Percentiles rank a stretch among this genome's conserved stretches.
These are phyloP conservation scores for Geopyxis carbonaria DNA, from an alignment of 495 filamentous ascomycete species.

Conservation along the genomic window DNA sequence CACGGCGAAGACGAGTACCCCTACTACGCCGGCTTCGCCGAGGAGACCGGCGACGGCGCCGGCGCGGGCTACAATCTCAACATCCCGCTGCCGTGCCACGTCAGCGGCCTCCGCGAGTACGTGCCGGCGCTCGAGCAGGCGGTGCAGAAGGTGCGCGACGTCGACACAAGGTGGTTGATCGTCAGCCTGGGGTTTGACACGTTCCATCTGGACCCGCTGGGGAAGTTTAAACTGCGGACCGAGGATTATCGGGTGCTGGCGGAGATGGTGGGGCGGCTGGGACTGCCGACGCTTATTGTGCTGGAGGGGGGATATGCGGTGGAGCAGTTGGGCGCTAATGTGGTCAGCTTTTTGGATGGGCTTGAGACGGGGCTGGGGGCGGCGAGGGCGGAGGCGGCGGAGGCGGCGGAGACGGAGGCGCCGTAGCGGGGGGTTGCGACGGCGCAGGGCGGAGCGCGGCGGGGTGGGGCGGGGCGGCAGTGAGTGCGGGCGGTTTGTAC, in stretches of 20 bases:
- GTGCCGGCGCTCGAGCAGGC: conserved; percentile 3
- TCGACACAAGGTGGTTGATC: conserved; percentile 6
- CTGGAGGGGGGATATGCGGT: conserved; percentile 15
- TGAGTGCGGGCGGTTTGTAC: neutral
- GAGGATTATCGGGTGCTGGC: conserved; percentile 9
- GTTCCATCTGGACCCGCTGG: conserved; percentile 9
- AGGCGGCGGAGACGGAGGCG: neutral
- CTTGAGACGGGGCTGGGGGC: neutral
- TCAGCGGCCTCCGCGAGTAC: neutral
- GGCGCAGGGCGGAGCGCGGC: neutral
- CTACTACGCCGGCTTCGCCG: conserved; percentile 12
- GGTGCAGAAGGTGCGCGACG: conserved; percentile 1
- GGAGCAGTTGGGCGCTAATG: conserved; percentile 7
- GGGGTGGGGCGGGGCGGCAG: neutral
- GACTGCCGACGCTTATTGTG: conserved; percentile 7
- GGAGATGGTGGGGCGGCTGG: conserved; percentile 6
- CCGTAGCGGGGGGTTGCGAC: neutral
- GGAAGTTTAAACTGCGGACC: conserved; percentile 8
- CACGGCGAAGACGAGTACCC: conserved; percentile 15
- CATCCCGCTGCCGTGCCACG: conserved; percentile 4
- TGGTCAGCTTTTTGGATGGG: neutral
- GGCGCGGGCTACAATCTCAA: conserved; percentile 13
- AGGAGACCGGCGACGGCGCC: conserved; percentile 6
- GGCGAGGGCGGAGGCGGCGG: neutral
- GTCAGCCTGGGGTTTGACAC: conserved; percentile 17